phyloP scores from a whole-genome alignment of 169 alveolate genomes.

The Eimeria acervulina region DNA sequence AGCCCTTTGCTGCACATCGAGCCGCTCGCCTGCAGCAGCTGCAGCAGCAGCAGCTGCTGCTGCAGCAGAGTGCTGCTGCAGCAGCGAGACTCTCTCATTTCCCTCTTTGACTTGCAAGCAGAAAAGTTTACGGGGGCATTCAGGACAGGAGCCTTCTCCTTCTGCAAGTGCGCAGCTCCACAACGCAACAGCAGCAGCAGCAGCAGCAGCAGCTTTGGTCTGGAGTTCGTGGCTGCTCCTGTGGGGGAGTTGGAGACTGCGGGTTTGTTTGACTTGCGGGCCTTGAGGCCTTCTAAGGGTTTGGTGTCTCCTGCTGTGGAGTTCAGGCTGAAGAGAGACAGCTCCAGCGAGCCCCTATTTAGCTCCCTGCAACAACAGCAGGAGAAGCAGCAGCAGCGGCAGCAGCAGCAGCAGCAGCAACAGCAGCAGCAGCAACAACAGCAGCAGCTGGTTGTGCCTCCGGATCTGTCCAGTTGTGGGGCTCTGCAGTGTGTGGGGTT shows the following conservation, averaged over 20 bases:
- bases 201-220: slow-evolving; percentile 14
- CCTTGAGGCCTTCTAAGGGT: background rate
- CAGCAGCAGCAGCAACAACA: background rate
- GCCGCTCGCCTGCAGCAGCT: slow-evolving; percentile 25
- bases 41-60: slow-evolving; percentile 57
- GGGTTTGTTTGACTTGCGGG: slow-evolving; percentile 28
- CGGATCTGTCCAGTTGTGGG: background rate
- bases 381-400: background rate
- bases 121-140: background rate
- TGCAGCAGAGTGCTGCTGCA: slow-evolving; percentile 47
- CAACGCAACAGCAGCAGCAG: background rate
- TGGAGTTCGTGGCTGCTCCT: slow-evolving; percentile 43
- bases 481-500: slow-evolving; percentile 16
- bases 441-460: background rate
- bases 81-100: slow-evolving; percentile 47
- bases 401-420: background rate
- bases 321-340: background rate
- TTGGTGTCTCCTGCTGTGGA: background rate
- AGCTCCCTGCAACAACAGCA: background rate
- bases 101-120: slow-evolving; percentile 17
- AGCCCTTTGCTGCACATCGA: slow-evolving; percentile 59
- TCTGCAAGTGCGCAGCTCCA: slow-evolving; percentile 38
- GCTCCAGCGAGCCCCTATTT: background rate
- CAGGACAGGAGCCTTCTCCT: slow-evolving; percentile 48
- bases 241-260: background rate